Evolutionary conservation across 305 asterid species (phyloP).

Genomic region (Stenogyne calaminthoides): DNA sequence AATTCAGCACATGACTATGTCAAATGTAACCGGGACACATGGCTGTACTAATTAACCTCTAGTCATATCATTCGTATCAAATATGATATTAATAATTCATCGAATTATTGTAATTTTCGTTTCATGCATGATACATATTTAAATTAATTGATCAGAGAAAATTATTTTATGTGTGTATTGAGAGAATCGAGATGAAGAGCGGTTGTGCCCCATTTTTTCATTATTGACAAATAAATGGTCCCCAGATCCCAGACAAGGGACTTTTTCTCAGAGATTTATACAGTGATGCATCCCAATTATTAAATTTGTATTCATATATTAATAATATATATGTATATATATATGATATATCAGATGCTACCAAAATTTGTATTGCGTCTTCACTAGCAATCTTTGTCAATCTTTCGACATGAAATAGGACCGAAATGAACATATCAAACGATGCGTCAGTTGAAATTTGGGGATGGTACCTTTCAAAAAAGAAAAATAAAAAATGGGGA

Average conservation of each 20-base stretch:
- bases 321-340: neutral
- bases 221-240: constrained; percentile 58
- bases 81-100: neutral
- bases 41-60: constrained; percentile 13
- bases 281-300: constrained; percentile 27
- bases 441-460: neutral
- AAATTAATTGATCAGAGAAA: neutral
- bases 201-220: constrained; percentile 34
- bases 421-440: neutral
- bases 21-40: constrained; percentile 13
- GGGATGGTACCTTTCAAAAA: no score
- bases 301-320: neutral
- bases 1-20: constrained; percentile 28
- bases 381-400: neutral
- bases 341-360: neutral
- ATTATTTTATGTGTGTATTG: constrained; percentile 22
- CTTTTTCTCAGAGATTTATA: constrained; percentile 32
- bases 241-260: constrained; percentile 48
- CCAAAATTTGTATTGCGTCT: neutral
- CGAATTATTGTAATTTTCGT: neutral
- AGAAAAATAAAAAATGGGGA: no score
- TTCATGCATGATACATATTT: neutral
- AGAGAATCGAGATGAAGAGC: constrained; percentile 40
- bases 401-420: neutral
- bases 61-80: constrained; percentile 10